Evolutionary conservation across 2,329 filamentous ascomycete species (phyloP).

Genomic region (Aspergillus jensenii): DNA sequence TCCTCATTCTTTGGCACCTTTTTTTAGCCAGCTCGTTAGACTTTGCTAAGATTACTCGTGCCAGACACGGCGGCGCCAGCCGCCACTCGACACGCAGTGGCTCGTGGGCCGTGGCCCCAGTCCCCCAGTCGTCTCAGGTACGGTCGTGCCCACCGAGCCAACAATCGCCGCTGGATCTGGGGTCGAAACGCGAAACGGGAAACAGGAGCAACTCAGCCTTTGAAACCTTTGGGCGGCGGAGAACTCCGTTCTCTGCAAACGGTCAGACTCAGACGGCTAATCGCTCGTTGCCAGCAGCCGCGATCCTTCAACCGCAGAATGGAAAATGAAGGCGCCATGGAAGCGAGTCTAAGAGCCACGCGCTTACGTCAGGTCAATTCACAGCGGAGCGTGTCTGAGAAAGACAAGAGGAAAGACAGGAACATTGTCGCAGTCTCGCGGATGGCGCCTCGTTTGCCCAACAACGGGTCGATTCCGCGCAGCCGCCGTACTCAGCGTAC

Average conservation of each 20-base stretch:
- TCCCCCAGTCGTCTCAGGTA: background rate
- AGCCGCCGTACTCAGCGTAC: background rate
- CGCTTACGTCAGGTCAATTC: background rate
- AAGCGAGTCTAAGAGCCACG: background rate
- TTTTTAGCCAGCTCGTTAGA: conserved; percentile 7
- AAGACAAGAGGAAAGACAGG: background rate
- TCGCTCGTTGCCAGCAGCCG: too few species aligned
- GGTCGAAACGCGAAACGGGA: too few species aligned
- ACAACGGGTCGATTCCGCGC: background rate
- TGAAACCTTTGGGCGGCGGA: background rate
- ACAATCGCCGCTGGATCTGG: background rate
- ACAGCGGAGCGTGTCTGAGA: background rate
- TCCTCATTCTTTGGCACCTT: background rate
- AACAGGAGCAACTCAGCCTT: too few species aligned
- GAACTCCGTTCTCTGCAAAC: background rate
- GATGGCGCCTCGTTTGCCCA: background rate
- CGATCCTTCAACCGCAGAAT: background rate
- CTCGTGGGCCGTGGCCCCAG: background rate
- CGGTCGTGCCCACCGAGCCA: conserved; percentile 6
- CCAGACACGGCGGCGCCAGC: conserved; percentile 18
- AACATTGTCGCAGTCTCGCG: background rate
- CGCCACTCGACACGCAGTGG: conserved; percentile 14
- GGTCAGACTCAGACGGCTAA: background rate
- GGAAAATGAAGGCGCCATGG: background rate
- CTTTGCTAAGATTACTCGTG: background rate